Evolutionary conservation across 352 stramenopile species (phyloP), one percentile per base, ranked within the genome.

Genomic region (Globisporangium uncinulatum): DNA sequence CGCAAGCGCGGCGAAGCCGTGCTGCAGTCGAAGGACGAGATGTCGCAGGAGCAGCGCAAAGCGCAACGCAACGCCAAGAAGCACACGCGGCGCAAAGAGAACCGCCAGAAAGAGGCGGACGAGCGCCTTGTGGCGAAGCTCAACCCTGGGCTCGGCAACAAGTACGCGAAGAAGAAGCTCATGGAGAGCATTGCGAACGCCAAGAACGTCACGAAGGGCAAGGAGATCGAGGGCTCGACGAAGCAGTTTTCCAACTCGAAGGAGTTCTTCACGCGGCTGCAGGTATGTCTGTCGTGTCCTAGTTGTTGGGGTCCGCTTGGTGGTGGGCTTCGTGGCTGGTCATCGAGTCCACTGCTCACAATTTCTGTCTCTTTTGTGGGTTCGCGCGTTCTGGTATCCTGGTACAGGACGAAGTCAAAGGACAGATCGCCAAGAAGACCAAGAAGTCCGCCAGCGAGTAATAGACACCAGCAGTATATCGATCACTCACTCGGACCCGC

Each of bases 91-190:
- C 77, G 92, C 57, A 98, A 98, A 73, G 82, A 89, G 58, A 86
- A 94, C 56, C 81, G 86, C 48, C 84, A 96, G 61, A 91, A 85
- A 52, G 76, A 89, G 21, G 90, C 89, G 21, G 90, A 98, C 70
- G 89, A 98, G 63, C 88, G 85, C 49, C 75, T 98, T 14, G 86
- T 97, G 69, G 94, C 92, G 41, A 96, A 97, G 70, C 78, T 98
- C 61, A 92, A 98, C 69, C 92, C 94, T n/a, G 92, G 92, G 0
- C 73, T 98, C 37, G 92, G 92, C 61, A 98, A 98, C 76, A 97
- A 97, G 56, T 98, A 98, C 76, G 94, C 96, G 63, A 97, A 97
- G 71, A 94, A 86, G 79, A 96, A 94, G 61, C 79, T 94, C 73
- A 72, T 92, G 61, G 79, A 94, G 66, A 90, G 73, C 62, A 72